phyloP scores from a whole-genome alignment of 768 basidiomycete species.

The Royoungia palumana region DNA sequence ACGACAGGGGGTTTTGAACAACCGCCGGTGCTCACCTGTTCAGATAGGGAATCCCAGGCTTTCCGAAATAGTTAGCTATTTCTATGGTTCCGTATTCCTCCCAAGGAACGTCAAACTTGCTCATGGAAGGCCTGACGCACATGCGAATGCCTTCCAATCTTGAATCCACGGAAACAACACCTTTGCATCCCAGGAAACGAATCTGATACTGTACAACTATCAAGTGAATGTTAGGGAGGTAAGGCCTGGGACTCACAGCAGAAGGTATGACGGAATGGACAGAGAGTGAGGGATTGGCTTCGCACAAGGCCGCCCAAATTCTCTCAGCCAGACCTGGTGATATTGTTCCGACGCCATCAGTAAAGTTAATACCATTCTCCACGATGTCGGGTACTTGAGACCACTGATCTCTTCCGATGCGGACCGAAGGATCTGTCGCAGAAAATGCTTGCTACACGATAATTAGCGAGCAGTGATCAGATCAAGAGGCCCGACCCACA shows the following conservation, averaged over 20 bases:
- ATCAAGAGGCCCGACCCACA: slow-evolving; percentile 10
- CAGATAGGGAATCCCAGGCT: slow-evolving; percentile 61
- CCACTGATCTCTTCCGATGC: slow-evolving; percentile 56
- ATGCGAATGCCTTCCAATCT: slow-evolving; percentile 53
- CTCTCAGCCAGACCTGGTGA: slow-evolving; percentile 51
- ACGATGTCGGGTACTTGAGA: slow-evolving; percentile 58
- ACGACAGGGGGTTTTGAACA: not conserved
- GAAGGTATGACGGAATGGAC: slow-evolving; percentile 46
- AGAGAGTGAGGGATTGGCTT: slow-evolving; percentile 36
- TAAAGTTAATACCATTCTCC: slow-evolving; percentile 46
- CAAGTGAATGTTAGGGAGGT: not conserved
- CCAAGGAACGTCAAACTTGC: slow-evolving; percentile 59
- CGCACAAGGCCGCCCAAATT: slow-evolving; percentile 59
- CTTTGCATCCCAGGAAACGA: slow-evolving; percentile 81
- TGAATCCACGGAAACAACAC: slow-evolving; percentile 69
- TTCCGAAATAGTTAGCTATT: slow-evolving; percentile 61
- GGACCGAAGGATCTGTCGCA: slow-evolving; percentile 71
- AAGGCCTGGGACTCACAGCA: slow-evolving; percentile 46
- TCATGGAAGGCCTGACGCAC: slow-evolving; percentile 71
- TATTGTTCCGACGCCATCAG: slow-evolving; percentile 82
- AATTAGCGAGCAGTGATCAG: slow-evolving; percentile 3
- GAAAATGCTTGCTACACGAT: slow-evolving; percentile 65
- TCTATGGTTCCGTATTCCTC: slow-evolving; percentile 60
- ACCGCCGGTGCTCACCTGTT: slow-evolving; percentile 60
- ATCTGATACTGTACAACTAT: slow-evolving; percentile 61